phyloP scores from a whole-genome alignment of 176 grass and related monocot species.

The Poa annua region DNA sequence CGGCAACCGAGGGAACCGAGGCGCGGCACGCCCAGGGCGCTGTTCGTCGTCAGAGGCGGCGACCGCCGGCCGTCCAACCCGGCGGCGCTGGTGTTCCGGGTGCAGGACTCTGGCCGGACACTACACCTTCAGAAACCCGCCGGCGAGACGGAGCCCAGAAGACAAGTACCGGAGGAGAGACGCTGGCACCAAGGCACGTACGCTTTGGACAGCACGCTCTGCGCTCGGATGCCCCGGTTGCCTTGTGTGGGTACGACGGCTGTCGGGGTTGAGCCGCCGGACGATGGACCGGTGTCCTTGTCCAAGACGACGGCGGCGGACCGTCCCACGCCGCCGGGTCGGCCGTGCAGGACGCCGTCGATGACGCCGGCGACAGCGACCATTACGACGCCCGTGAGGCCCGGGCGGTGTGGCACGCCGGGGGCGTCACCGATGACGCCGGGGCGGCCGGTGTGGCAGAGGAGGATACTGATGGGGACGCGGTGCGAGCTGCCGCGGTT shows the following conservation, averaged over 20 bases:
- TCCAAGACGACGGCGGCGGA: not conserved
- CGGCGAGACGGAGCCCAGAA: not conserved
- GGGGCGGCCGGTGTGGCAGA: constrained; percentile 51
- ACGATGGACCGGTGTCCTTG: not conserved
- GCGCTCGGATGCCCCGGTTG: constrained; percentile 1
- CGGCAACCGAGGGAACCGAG: constrained; percentile 5
- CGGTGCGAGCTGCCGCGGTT: constrained; percentile 53
- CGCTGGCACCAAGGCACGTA: not conserved
- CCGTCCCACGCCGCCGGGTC: not conserved
- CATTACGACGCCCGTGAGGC: not conserved
- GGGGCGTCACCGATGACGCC: constrained; percentile 43
- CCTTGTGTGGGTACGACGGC: not conserved
- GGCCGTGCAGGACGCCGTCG: not conserved
- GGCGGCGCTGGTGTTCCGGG: constrained; percentile 10
- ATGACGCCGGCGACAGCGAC: not conserved
- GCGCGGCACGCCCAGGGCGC: constrained; percentile 6
- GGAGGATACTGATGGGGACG: constrained; percentile 56
- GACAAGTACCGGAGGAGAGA: not conserved
- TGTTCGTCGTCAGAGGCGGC: constrained; percentile 45
- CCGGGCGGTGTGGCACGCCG: constrained; percentile 23
- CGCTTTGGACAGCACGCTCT: constrained; percentile 27
- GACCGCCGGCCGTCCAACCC: constrained; percentile 5
- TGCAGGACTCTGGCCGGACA: not conserved
- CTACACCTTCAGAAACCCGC: constrained; percentile 1
- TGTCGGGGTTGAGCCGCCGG: constrained; percentile 29